These are phyloP conservation scores for Linum lewisii DNA, from an alignment of 345 rosid species.

Conservation along the genomic window DNA sequence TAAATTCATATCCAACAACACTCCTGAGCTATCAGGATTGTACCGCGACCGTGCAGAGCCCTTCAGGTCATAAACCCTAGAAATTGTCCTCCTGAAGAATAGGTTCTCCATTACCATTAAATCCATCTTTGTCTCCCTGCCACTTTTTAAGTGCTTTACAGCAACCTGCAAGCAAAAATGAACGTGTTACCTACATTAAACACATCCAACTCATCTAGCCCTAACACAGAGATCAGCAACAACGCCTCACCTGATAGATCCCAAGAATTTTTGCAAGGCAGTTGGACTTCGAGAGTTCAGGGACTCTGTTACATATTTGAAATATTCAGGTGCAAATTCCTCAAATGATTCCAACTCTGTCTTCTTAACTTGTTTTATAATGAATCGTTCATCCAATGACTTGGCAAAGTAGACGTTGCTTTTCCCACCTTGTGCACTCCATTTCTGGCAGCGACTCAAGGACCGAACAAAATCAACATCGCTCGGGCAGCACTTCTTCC, in stretches of 20 bases:
- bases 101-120: constrained; percentile 98
- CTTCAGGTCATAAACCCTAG: constrained; percentile 79
- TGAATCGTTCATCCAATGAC: constrained; percentile 90
- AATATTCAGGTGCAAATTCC: constrained; percentile 80
- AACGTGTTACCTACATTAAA: too few species aligned
- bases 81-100: constrained; percentile 63
- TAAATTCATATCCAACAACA: constrained; percentile 77
- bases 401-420: constrained; percentile 93
- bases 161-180: constrained; percentile 42
- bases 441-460: constrained; percentile 74
- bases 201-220: background rate
- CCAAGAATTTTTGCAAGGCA: constrained; percentile 97
- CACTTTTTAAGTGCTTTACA: constrained; percentile 66
- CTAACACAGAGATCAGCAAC: background rate
- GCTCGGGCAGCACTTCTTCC: constrained; percentile 73
- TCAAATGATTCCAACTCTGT: constrained; percentile 87
- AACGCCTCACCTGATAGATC: constrained; percentile 73
- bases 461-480: constrained; percentile 77
- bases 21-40: constrained; percentile 82
- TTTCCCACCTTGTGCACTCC: constrained; percentile 98
- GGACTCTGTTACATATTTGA: constrained; percentile 63
- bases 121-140: constrained; percentile 90
- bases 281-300: constrained; percentile 77
- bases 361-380: constrained; percentile 81
- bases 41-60: constrained; percentile 80